phyloP scores from a whole-genome alignment of 352 stramenopile species.

The Elongisporangium prolatum region DNA sequence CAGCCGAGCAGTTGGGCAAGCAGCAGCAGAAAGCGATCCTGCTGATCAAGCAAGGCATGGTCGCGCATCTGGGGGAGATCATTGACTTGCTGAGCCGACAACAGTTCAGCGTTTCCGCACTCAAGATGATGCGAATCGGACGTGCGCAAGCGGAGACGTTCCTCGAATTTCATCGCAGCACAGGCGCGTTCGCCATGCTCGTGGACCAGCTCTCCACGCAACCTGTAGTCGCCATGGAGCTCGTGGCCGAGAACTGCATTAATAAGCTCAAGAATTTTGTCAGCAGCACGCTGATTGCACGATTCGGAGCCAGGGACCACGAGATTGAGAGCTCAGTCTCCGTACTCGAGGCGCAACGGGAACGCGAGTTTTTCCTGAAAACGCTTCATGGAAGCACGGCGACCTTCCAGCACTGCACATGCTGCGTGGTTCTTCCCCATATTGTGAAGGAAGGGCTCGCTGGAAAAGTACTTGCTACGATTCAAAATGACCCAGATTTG shows the following conservation, averaged over 20 bases:
- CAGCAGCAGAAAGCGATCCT: constrained; percentile 71
- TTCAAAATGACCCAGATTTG: constrained; percentile 64
- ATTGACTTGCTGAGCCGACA: constrained; percentile 55
- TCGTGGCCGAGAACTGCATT: constrained; percentile 71
- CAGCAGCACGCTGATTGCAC: constrained; percentile 24
- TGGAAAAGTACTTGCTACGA: constrained; percentile 81
- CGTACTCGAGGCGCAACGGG: constrained; percentile 49
- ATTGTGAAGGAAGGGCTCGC: constrained; percentile 83
- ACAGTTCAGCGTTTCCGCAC: constrained; percentile 63
- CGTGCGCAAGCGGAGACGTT: constrained; percentile 49
- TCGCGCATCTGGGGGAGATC: constrained; percentile 43
- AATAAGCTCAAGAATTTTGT: constrained; percentile 55
- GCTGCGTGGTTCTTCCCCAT: constrained; percentile 90
- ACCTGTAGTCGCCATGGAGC: constrained; percentile 64
- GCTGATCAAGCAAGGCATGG: constrained; percentile 51
- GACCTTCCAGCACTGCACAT: constrained; percentile 87
- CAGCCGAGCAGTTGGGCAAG: constrained; percentile 53
- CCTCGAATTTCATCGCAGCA: constrained; percentile 35
- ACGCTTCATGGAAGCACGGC: constrained; percentile 52
- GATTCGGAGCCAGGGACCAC: constrained; percentile 32
- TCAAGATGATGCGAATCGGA: constrained; percentile 73
- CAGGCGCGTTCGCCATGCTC: constrained; percentile 20
- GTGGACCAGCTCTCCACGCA: constrained; percentile 33
- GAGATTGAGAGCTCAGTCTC: constrained; percentile 50
- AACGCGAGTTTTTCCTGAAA: constrained; percentile 63